Conservation (phyloP, 805 yeast genomes). For the Teunomyces barrocoloradensis region DNA sequence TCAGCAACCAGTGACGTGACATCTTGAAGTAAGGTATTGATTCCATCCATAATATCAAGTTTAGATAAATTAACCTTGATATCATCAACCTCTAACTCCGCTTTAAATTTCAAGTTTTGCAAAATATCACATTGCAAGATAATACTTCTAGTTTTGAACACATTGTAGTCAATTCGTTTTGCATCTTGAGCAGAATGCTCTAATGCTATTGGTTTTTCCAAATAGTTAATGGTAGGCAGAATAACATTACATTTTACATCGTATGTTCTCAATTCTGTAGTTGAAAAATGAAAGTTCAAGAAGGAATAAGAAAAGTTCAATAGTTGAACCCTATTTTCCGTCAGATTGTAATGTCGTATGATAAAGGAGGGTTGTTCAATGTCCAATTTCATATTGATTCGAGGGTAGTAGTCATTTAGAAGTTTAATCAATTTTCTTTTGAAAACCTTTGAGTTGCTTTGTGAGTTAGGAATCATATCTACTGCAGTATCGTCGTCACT, state of each 20-base stretch:
- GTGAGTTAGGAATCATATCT: not conserved
- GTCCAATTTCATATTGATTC: constrained; percentile 21
- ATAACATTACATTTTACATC: constrained; percentile 32
- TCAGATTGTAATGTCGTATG: constrained; percentile 19
- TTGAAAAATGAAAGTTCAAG: constrained; percentile 31
- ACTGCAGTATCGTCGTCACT: constrained; percentile 5
- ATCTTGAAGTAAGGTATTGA: constrained; percentile 26
- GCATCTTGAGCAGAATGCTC: not conserved
- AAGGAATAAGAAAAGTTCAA: constrained; percentile 34
- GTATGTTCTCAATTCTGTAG: constrained; percentile 31
- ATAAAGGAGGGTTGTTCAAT: constrained; percentile 35
- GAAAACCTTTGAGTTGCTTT: constrained; percentile 13
- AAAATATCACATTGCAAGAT: constrained; percentile 21
- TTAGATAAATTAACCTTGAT: constrained; percentile 25
- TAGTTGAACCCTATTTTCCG: constrained; percentile 19
- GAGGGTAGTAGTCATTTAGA: constrained; percentile 32
- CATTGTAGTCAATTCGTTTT: constrained; percentile 13
- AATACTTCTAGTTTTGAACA: constrained; percentile 20
- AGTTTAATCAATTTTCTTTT: constrained; percentile 10
- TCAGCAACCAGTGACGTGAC: constrained; percentile 22
- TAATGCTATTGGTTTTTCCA: constrained; percentile 13
- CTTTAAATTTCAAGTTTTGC: constrained; percentile 26
- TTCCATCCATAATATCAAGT: constrained; percentile 30
- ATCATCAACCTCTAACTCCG: constrained; percentile 18
- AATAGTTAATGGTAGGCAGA: constrained; percentile 30